A percentile compares a stretch with the other conserved stretches of the same genome.
phyloP scores from a whole-genome alignment of 2,329 filamentous ascomycete species.

The Colletotrichum noveboracense region DNA sequence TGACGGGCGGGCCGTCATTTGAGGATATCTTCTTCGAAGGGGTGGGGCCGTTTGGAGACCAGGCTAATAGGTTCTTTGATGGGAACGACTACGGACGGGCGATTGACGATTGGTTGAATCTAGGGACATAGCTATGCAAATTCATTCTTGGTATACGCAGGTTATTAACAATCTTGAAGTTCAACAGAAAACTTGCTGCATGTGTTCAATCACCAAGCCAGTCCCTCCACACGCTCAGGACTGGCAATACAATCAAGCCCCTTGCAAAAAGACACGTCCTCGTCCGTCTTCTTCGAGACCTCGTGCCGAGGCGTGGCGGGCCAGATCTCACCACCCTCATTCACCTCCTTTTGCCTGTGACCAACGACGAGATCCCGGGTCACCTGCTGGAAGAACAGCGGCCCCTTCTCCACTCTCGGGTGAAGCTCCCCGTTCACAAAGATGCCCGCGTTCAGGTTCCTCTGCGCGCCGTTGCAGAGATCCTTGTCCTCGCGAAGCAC shows the following conservation, averaged over 20 bases:
- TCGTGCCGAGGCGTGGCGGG: background rate
- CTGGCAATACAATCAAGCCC: background rate
- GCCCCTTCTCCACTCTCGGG: background rate
- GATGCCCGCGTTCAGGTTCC: constrained; percentile 54
- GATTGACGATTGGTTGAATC: constrained; percentile 38
- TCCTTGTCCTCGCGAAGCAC: constrained; percentile 57
- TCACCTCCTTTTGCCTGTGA: background rate
- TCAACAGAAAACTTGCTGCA: accelerated
- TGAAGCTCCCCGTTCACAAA: constrained; percentile 58
- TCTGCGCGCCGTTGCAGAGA: constrained; percentile 52
- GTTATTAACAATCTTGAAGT: accelerated
- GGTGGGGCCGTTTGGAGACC: constrained; percentile 20
- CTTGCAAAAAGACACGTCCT: background rate
- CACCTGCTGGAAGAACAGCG: background rate
- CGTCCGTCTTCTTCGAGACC: background rate
- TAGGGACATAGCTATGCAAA: background rate
- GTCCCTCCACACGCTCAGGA: background rate
- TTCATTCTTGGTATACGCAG: background rate
- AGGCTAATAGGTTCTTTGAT: constrained; percentile 36
- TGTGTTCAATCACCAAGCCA: background rate
- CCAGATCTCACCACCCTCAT: background rate
- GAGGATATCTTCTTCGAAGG: constrained; percentile 27
- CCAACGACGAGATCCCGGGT: background rate
- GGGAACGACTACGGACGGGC: constrained; percentile 38
- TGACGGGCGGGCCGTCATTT: constrained; percentile 12